Conservation (phyloP, 352 stramenopile species). For the Phytophthora megakarya region DNA sequence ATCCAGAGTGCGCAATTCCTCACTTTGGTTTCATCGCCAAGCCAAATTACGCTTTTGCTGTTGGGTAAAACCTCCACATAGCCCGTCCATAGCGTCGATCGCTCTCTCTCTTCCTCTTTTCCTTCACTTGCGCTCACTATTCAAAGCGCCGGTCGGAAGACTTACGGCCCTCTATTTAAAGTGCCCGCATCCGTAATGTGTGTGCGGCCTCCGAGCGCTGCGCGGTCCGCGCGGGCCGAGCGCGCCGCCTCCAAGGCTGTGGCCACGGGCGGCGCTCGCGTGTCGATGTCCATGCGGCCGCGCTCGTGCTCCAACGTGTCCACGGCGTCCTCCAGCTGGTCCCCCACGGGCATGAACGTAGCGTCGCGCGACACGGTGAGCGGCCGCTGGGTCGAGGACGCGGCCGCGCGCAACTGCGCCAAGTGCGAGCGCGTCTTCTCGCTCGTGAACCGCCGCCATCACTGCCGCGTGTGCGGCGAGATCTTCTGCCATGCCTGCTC, state of each 20-base stretch:
- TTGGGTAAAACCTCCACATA: slow-evolving; percentile 3
- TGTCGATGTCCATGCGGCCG: slow-evolving; percentile 26
- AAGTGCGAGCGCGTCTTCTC: slow-evolving; percentile 78
- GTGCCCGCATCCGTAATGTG: slow-evolving; percentile 38
- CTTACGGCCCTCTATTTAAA: slow-evolving; percentile 23
- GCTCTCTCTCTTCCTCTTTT: slow-evolving; percentile 13
- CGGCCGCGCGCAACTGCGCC: slow-evolving; percentile 50
- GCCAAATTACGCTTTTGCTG: slow-evolving; percentile 5
- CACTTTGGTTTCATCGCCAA: neutral
- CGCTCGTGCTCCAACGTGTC: slow-evolving; percentile 74
- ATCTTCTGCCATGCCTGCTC: slow-evolving; percentile 86
- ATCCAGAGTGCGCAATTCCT: slow-evolving; percentile 5
- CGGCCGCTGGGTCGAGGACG: slow-evolving; percentile 73
- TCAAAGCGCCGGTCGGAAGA: slow-evolving; percentile 21
- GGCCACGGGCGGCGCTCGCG: neutral
- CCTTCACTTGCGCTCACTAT: slow-evolving; percentile 30
- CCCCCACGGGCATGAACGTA: slow-evolving; percentile 43
- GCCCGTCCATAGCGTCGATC: slow-evolving; percentile 4
- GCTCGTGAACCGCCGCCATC: slow-evolving; percentile 77
- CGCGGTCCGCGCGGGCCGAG: slow-evolving; percentile 36
- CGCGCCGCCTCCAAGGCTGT: slow-evolving; percentile 30
- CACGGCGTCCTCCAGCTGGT: slow-evolving; percentile 73
- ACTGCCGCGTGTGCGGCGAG: slow-evolving; percentile 83
- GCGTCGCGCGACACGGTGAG: slow-evolving; percentile 62
- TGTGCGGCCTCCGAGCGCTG: slow-evolving; percentile 41